A percentile compares a stretch with the other conserved stretches of the same genome.
phyloP scores from a whole-genome alignment of 495 filamentous ascomycete genomes.

The Parathielavia appendiculata region DNA sequence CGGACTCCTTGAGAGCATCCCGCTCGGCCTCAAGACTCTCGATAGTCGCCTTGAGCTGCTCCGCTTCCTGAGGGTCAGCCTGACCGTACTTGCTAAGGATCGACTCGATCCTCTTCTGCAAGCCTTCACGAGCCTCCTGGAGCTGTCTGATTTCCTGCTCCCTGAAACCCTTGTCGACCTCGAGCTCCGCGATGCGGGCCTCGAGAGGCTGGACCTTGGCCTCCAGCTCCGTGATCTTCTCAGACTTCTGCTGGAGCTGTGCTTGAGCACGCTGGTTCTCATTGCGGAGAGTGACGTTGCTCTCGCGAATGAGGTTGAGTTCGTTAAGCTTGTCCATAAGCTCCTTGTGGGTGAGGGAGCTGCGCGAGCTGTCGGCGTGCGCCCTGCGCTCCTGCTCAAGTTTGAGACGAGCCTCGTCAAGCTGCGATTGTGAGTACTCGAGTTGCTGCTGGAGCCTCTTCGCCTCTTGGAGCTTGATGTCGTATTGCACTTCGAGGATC shows the following conservation, averaged over 20 bases:
- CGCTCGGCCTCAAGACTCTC: slow-evolving; percentile 63
- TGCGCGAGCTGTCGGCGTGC: slow-evolving; percentile 66
- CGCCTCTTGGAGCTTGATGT: slow-evolving; percentile 76
- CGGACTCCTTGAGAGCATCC: slow-evolving; percentile 57
- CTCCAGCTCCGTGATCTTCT: slow-evolving; percentile 67
- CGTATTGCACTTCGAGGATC: slow-evolving; percentile 91
- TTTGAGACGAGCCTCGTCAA: slow-evolving; percentile 80
- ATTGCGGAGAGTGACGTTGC: slow-evolving; percentile 77
- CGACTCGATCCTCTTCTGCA: slow-evolving; percentile 88
- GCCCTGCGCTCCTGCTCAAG: slow-evolving; percentile 79
- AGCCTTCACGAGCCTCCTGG: slow-evolving; percentile 80
- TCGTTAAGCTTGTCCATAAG: slow-evolving; percentile 91
- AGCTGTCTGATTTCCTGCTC: slow-evolving; percentile 82
- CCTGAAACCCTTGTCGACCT: slow-evolving; percentile 69
- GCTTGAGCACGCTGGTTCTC: slow-evolving; percentile 74
- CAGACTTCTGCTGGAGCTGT: slow-evolving; percentile 65
- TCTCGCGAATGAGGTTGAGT: slow-evolving; percentile 90
- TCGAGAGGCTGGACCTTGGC: slow-evolving; percentile 78
- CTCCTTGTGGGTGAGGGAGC: slow-evolving; percentile 71
- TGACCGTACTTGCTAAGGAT: slow-evolving; percentile 95
- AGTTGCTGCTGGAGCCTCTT: slow-evolving; percentile 86
- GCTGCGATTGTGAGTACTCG: slow-evolving; percentile 74
- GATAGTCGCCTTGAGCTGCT: slow-evolving; percentile 67
- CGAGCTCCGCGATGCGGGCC: slow-evolving; percentile 68
- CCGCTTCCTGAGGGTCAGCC: slow-evolving; percentile 85